phyloP scores from a whole-genome alignment of 164 flowering plant genomes.

The Liquidambar formosana region DNA sequence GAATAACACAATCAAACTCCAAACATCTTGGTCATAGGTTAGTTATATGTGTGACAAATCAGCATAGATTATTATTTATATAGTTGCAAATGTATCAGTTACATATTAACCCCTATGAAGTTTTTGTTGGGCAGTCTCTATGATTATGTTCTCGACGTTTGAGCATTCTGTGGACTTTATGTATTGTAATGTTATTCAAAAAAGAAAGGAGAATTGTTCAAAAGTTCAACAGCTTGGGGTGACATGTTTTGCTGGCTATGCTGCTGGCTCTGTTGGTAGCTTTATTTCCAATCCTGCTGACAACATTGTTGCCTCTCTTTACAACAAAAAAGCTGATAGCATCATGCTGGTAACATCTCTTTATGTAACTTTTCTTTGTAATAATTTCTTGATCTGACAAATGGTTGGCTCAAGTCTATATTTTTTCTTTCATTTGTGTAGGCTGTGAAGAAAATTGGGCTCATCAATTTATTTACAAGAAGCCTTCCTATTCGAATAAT shows the following conservation, averaged over 20 bases:
- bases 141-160: constrained; percentile 88
- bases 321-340: constrained; percentile 62
- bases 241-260: constrained; percentile 86
- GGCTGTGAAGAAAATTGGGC: constrained; percentile 85
- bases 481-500: constrained; percentile 79
- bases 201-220: constrained; percentile 78
- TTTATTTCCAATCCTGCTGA: constrained; percentile 86
- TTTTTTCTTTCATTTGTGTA: constrained; percentile 18
- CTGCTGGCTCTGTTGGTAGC: constrained; percentile 79
- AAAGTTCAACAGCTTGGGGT: constrained; percentile 81
- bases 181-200: constrained; percentile 49
- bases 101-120: neutral
- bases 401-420: neutral
- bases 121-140: constrained; percentile 55
- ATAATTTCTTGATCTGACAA: neutral
- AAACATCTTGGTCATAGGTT: neutral
- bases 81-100: no score
- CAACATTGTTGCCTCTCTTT: constrained; percentile 72
- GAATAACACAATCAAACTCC: neutral
- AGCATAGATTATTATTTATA: no score
- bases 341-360: constrained; percentile 48
- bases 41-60: neutral
- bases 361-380: neutral
- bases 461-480: constrained; percentile 74
- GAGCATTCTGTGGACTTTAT: constrained; percentile 83